phyloP scores from a whole-genome alignment of 768 basidiomycete species.

The Boletus sp. region DNA sequence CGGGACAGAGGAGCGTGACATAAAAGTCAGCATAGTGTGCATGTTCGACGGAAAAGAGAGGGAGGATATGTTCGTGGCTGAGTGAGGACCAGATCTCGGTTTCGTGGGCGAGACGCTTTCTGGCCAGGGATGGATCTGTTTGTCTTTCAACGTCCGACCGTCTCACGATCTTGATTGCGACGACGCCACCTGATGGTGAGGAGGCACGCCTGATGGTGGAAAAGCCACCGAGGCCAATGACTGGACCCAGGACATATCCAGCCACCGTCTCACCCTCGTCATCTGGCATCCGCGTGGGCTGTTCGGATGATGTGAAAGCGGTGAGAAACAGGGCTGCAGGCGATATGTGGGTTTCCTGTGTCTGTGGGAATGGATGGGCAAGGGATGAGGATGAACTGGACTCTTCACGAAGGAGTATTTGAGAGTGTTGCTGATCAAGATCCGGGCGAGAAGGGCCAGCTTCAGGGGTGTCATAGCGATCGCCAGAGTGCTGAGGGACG shows the following conservation, averaged over 20 bases:
- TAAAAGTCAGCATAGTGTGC: slow-evolving; percentile 70
- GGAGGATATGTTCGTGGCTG: slow-evolving; percentile 83
- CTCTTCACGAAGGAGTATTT: slow-evolving; percentile 11
- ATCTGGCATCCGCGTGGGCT: slow-evolving; percentile 47
- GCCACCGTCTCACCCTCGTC: slow-evolving; percentile 65
- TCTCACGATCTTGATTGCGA: slow-evolving; percentile 84
- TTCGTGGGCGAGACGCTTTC: slow-evolving; percentile 67
- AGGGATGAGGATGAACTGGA: not conserved
- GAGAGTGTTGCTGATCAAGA: slow-evolving; percentile 29
- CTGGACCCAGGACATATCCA: slow-evolving; percentile 71
- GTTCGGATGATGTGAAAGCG: slow-evolving; percentile 48
- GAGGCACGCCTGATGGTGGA: slow-evolving; percentile 75
- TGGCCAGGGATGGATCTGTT: slow-evolving; percentile 44
- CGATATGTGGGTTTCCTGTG: slow-evolving; percentile 38
- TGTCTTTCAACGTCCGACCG: slow-evolving; percentile 55
- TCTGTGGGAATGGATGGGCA: slow-evolving; percentile 5
- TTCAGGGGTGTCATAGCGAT: not conserved
- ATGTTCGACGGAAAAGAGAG: slow-evolving; percentile 67
- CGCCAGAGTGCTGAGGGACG: not conserved
- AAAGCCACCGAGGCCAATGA: slow-evolving; percentile 80
- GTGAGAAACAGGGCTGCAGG: slow-evolving; percentile 77
- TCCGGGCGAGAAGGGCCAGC: slow-evolving; percentile 17
- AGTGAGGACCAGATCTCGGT: slow-evolving; percentile 70
- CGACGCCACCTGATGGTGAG: slow-evolving; percentile 59
- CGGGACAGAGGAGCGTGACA: slow-evolving; percentile 81